phyloP scores from a whole-genome alignment of 371 early-diverging fungal species.

The Dentiscutata heterogama region DNA sequence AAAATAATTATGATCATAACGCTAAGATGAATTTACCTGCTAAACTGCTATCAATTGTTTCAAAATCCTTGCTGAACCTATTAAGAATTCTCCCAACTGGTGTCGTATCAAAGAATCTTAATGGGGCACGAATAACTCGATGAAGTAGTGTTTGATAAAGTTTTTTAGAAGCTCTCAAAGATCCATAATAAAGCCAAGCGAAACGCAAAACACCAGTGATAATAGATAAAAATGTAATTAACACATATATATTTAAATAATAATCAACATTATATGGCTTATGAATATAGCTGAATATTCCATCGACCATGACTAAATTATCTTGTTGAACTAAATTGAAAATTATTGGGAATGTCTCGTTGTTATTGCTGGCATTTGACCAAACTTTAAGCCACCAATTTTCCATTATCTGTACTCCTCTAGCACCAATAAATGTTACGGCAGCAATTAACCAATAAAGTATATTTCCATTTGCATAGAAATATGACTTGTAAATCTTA shows the following conservation, averaged over 20 bases:
- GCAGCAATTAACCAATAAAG: slow-evolving; percentile 23
- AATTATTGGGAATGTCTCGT: neutral
- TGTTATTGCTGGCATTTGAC: slow-evolving; percentile 47
- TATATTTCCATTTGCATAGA: slow-evolving; percentile 18
- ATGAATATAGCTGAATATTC: slow-evolving; percentile 9
- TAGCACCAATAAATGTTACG: neutral
- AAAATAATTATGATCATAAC: neutral
- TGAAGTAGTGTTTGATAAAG: slow-evolving; percentile 62
- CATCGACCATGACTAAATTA: neutral
- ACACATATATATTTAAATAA: slow-evolving; percentile 51
- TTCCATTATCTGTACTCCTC: slow-evolving; percentile 18
- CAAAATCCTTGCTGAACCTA: slow-evolving; percentile 85
- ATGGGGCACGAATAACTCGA: slow-evolving; percentile 73
- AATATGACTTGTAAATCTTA: slow-evolving; percentile 37
- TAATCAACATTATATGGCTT: slow-evolving; percentile 52
- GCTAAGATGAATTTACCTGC: slow-evolving; percentile 57
- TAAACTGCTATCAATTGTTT: slow-evolving; percentile 73
- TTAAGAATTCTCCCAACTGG: slow-evolving; percentile 90
- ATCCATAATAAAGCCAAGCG: slow-evolving; percentile 55
- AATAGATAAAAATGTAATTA: slow-evolving; percentile 48
- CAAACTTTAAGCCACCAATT: slow-evolving; percentile 39
- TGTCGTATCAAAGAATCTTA: slow-evolving; percentile 88
- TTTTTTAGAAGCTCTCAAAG: slow-evolving; percentile 58
- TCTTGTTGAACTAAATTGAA: neutral
- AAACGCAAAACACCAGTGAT: slow-evolving; percentile 54